Percentiles rank a stretch among this genome's conserved stretches.
Evolutionary conservation across 805 yeast genomes (phyloP).

Genomic region (Candida endomychidarum): DNA sequence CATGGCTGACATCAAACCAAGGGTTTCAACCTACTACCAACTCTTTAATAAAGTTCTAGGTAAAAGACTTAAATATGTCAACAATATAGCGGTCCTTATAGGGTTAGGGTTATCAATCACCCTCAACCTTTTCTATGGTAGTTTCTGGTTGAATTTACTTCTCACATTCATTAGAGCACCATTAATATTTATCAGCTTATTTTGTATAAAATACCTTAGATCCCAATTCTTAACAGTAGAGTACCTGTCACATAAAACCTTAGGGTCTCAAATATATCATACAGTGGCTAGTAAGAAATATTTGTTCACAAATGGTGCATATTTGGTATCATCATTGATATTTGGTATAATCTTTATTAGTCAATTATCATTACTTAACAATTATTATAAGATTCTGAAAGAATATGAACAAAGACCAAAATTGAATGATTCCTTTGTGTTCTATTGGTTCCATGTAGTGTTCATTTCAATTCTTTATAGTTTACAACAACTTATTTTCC

Average conservation of each 20-base stretch:
- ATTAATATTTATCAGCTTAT: slow-evolving; percentile 27
- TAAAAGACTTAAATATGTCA: slow-evolving; percentile 37
- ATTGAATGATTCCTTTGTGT: slow-evolving; percentile 46
- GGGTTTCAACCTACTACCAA: slow-evolving; percentile 14
- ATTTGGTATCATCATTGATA: slow-evolving; percentile 23
- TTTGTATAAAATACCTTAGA: slow-evolving; percentile 27
- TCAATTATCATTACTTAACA: slow-evolving; percentile 26
- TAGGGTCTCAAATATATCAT: slow-evolving; percentile 30
- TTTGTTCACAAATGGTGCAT: slow-evolving; percentile 19
- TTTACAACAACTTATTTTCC: slow-evolving; percentile 50
- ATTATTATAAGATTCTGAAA: slow-evolving; percentile 35
- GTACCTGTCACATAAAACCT: slow-evolving; percentile 31
- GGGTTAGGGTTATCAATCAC: slow-evolving; percentile 26
- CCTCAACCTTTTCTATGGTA: slow-evolving; percentile 27
- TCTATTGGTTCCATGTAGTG: slow-evolving; percentile 47
- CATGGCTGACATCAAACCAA: slow-evolving; percentile 6
- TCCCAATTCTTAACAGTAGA: slow-evolving; percentile 28
- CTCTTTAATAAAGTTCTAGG: slow-evolving; percentile 30
- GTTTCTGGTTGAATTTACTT: slow-evolving; percentile 32
- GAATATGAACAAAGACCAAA: slow-evolving; percentile 39
- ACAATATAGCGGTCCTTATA: slow-evolving; percentile 28
- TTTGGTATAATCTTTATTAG: slow-evolving; percentile 25
- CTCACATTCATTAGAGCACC: slow-evolving; percentile 30
- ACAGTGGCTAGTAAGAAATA: slow-evolving; percentile 21
- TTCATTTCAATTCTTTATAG: slow-evolving; percentile 47